These are phyloP conservation scores for Cyclotella baltica DNA, from an alignment of 108 stramenopile genomes.

Conservation along the genomic window DNA sequence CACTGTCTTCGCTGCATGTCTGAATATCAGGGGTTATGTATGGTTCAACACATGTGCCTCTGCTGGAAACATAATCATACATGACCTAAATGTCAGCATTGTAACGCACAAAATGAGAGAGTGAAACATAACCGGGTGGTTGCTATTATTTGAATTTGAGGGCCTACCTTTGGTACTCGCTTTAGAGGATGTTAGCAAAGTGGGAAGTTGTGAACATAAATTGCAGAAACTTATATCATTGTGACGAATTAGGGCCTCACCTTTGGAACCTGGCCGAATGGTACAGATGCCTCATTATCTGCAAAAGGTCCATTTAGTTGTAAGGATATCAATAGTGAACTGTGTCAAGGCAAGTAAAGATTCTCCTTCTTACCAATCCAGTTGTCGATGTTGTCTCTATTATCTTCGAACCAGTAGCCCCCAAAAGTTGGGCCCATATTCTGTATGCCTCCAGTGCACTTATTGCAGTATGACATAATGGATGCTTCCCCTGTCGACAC, in stretches of 20 bases:
- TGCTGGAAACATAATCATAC: slow-evolving; percentile 11
- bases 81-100: background rate
- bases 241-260: no score
- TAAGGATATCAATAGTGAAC: background rate
- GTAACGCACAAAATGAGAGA: background rate
- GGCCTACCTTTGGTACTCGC: slow-evolving; percentile 13
- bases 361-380: slow-evolving; percentile 7
- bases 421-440: slow-evolving; percentile 6
- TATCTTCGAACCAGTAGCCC: slow-evolving; percentile 14
- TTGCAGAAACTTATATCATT: no score
- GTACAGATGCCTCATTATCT: background rate
- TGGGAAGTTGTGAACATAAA: no score
- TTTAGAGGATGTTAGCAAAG: no score
- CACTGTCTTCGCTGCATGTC: background rate
- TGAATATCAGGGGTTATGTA: background rate
- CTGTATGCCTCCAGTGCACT: background rate
- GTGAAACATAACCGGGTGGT: no score
- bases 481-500: background rate
- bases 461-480: slow-evolving; percentile 9
- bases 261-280: background rate
- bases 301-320: background rate
- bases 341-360: no score
- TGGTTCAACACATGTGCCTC: background rate
- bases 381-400: background rate
- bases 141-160: no score